Base-by-base conservation (phyloP, 1,284 basidiomycete genomes). In the Trichosporon sp. region DNA sequence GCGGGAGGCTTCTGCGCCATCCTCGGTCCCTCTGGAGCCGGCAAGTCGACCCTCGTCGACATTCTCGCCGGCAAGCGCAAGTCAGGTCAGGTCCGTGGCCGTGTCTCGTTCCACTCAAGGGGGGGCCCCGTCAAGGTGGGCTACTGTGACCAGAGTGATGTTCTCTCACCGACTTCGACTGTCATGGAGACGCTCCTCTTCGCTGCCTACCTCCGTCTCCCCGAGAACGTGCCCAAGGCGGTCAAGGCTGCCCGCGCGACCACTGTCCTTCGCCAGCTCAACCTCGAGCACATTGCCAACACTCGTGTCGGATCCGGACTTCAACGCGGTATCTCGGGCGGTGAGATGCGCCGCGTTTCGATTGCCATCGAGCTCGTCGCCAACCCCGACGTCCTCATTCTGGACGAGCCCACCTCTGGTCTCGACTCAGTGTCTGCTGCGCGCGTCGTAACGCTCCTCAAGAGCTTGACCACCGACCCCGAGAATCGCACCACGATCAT, bases 341-440 rank as follows among this genome's bases (percentile, higher is more conserved):
- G 90, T 8, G 90, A 91, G 80, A 87, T 88, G 71, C 86, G 92
- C 66, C 90, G 92, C 87, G 88, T 91, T 2, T 90, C 89, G 5
- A 88, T 90, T 66, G 90, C 88, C 19, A 86, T 89, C 69, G 88
- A 89, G 65, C 87, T 91, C 74, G 87, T 91, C 35, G 88, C 89
- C 12, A 86, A 85, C 65, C 90, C 90, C 75, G 85, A 88, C 2
- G 86, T 91, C 3, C 81, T 91, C 8, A 85, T 90, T 19, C 84
- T 90, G 2, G 90, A 91, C 76, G 90, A 91, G 76, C 89, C 90
- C 0, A 91, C 89, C 5, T 80, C 85, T 73, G 90, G 91, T 1
- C 85, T 96, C 71, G 94, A 96, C 81, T 94, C 92, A 0, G 92
- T 95, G 5, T 94, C 92, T 14, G 94, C 94, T 0, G 86, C 89